A percentile compares a stretch with the other conserved stretches of the same genome.
Evolutionary conservation across 2,329 filamentous ascomycete genomes (phyloP).

Genomic region (Calonectria henricotiae): DNA sequence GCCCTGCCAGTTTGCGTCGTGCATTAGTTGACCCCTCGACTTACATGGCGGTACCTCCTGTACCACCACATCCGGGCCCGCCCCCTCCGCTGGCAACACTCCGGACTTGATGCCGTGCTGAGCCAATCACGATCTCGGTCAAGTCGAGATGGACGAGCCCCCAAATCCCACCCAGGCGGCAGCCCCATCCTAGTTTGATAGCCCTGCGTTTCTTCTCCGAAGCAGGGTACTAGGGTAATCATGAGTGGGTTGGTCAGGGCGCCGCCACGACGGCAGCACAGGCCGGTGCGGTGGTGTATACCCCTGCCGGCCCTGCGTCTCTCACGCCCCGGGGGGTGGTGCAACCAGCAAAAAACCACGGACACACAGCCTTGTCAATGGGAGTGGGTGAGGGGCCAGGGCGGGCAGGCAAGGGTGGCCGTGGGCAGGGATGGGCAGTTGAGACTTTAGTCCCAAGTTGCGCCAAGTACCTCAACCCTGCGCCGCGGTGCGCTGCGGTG

Average conservation of each 20-base stretch:
- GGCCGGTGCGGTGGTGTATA: constrained; percentile 46
- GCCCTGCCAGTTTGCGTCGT: constrained; percentile 44
- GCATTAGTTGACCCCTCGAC: constrained; percentile 49
- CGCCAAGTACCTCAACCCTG: constrained; percentile 44
- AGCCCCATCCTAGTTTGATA: constrained; percentile 41
- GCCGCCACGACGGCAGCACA: constrained; percentile 54
- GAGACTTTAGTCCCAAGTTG: constrained; percentile 49
- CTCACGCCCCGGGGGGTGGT: constrained; percentile 42
- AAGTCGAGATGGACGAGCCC: constrained; percentile 39
- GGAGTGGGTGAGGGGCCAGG: constrained; percentile 36
- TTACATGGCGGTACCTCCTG: constrained; percentile 36
- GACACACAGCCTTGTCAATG: constrained; percentile 49
- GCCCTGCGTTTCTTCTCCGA: constrained; percentile 37
- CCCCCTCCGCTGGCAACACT: constrained; percentile 44
- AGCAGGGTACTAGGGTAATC: constrained; percentile 46
- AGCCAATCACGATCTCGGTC: constrained; percentile 41
- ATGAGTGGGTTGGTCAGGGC: constrained; percentile 47
- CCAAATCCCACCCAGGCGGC: constrained; percentile 45
- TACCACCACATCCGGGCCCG: constrained; percentile 41
- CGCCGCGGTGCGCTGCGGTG: constrained; percentile 8
- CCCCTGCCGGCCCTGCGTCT: constrained; percentile 35
- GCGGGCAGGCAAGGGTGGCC: constrained; percentile 43
- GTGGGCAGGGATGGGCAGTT: constrained; percentile 47
- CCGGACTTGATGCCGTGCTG: constrained; percentile 42
- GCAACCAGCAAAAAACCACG: constrained; percentile 41